Conservation (phyloP, 1,139 yeast genomes). For the Suhomyces panamericanus region DNA sequence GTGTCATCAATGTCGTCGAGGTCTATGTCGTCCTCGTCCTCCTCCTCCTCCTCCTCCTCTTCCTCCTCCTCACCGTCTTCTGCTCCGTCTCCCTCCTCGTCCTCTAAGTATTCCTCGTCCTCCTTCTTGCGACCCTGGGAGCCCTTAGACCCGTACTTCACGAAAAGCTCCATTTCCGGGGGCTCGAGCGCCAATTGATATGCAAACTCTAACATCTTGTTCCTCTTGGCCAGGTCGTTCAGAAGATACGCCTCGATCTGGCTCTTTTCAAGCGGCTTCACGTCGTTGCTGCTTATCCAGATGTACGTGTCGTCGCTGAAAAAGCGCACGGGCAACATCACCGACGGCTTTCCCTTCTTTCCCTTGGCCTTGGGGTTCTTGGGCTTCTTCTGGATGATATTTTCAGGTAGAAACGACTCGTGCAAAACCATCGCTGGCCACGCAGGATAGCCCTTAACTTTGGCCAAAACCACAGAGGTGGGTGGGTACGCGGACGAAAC, state of each 20-base stretch:
- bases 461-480: constrained; percentile 59
- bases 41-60: constrained; percentile 3
- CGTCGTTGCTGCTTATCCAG: constrained; percentile 53
- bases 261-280: constrained; percentile 30
- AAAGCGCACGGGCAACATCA: constrained; percentile 53
- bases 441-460: constrained; percentile 75
- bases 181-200: constrained; percentile 43
- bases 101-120: constrained; percentile 19
- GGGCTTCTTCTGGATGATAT: constrained; percentile 50
- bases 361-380: constrained; percentile 31
- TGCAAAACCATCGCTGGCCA: constrained; percentile 85
- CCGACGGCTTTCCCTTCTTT: constrained; percentile 21
- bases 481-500: constrained; percentile 6
- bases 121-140: constrained; percentile 21
- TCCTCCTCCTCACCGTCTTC: constrained; percentile 16
- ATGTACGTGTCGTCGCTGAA: constrained; percentile 67
- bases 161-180: constrained; percentile 45
- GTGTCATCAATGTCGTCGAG: neutral
- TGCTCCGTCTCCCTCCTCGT: constrained; percentile 17
- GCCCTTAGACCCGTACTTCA: constrained; percentile 44
- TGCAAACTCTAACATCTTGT: constrained; percentile 39
- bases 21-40: neutral
- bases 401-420: constrained; percentile 53
- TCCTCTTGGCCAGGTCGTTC: constrained; percentile 23
- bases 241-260: constrained; percentile 33